phyloP scores from a whole-genome alignment of 306 rosid species.

The Cicer cuneatum region DNA sequence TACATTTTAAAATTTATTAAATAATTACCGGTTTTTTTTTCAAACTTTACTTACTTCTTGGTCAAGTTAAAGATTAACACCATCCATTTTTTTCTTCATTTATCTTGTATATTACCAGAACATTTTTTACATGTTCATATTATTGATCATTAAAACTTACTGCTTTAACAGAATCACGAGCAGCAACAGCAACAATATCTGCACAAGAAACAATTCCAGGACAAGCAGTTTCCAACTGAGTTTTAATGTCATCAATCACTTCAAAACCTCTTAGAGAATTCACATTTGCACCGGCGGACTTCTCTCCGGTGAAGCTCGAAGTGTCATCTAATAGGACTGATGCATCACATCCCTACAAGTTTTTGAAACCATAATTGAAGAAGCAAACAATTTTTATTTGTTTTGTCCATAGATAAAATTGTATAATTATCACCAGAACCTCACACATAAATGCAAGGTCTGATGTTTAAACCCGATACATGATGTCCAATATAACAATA shows the following conservation, averaged over 20 bases:
- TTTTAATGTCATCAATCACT: constrained; percentile 65
- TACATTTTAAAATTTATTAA: no score
- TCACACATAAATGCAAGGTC: no score
- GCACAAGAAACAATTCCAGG: constrained; percentile 79
- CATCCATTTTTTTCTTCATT: neutral
- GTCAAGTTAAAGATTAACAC: no score
- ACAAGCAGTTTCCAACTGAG: constrained; percentile 62
- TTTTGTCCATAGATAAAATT: no score
- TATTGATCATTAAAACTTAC: constrained; percentile 49
- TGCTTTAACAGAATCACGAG: constrained; percentile 69
- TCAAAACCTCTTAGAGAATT: constrained; percentile 72
- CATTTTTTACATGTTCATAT: neutral
- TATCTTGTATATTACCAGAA: neutral
- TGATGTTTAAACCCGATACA: no score
- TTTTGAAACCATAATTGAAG: neutral
- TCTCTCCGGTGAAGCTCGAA: constrained; percentile 66
- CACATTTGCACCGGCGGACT: constrained; percentile 65
- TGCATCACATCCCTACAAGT: constrained; percentile 75
- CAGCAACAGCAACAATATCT: constrained; percentile 69
- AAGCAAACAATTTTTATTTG: neutral
- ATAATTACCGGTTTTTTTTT: no score
- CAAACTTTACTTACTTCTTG: no score
- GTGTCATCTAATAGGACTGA: constrained; percentile 77
- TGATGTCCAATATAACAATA: no score
- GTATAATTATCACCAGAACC: no score